Evolutionary conservation across 805 yeast species (phyloP).

Genomic region (Pichia exigua): DNA sequence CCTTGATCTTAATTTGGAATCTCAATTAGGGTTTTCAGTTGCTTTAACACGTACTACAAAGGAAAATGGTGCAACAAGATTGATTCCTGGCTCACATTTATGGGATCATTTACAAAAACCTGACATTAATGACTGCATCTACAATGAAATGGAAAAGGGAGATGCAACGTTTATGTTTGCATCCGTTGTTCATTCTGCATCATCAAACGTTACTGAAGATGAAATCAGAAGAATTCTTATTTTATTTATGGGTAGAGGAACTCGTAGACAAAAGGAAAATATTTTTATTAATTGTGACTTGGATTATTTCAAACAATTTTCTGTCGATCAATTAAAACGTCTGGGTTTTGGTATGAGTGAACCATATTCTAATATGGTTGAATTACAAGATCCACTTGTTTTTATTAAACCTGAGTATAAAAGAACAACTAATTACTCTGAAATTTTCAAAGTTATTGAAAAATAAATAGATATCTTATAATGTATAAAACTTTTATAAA

Average conservation of each 20-base stretch:
- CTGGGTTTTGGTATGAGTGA: slow-evolving; percentile 19
- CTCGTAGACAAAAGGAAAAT: slow-evolving; percentile 27
- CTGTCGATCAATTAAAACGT: slow-evolving; percentile 13
- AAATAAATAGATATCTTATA: background rate
- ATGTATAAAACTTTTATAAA: background rate
- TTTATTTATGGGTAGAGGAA: slow-evolving; percentile 25
- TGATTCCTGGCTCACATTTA: slow-evolving; percentile 27
- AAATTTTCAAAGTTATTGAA: slow-evolving; percentile 3
- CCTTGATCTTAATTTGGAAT: slow-evolving; percentile 1
- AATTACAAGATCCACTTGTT: slow-evolving; percentile 14
- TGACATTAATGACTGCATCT: slow-evolving; percentile 16
- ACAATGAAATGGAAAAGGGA: slow-evolving; percentile 26
- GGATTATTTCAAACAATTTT: slow-evolving; percentile 19
- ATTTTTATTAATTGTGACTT: slow-evolving; percentile 18
- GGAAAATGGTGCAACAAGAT: slow-evolving; percentile 27
- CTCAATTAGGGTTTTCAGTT: slow-evolving; percentile 20
- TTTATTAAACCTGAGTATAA: slow-evolving; percentile 10
- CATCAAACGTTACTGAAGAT: slow-evolving; percentile 23
- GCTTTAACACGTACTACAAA: slow-evolving; percentile 23
- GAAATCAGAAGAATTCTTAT: slow-evolving; percentile 22
- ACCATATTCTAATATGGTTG: slow-evolving; percentile 14
- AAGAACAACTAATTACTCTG: slow-evolving; percentile 4
- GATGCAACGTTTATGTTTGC: slow-evolving; percentile 28
- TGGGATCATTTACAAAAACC: slow-evolving; percentile 23
- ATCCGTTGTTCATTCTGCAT: slow-evolving; percentile 26